A percentile compares a stretch with the other conserved stretches of the same genome.
phyloP scores from a whole-genome alignment of 768 basidiomycete genomes.

The Cystofilobasidium capitatum region DNA sequence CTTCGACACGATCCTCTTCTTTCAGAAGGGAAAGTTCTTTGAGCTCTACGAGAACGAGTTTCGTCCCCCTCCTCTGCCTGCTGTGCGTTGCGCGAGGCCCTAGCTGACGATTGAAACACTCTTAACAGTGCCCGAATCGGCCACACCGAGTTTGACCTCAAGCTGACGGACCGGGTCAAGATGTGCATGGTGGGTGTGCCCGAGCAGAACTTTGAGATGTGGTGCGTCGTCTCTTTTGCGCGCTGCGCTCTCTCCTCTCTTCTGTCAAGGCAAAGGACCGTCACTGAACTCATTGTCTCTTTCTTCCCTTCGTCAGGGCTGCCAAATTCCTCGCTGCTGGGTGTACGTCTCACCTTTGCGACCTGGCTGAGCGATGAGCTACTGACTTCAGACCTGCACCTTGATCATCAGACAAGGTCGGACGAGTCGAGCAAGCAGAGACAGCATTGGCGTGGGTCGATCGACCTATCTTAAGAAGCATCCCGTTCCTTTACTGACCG shows the following conservation, averaged over 20 bases:
- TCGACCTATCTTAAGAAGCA: background rate
- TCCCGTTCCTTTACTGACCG: no score
- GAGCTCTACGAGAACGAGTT: constrained; percentile 74
- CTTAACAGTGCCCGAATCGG: constrained; percentile 52
- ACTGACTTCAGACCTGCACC: no score
- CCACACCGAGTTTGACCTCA: constrained; percentile 89
- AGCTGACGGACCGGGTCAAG: constrained; percentile 70
- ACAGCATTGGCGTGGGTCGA: constrained; percentile 66
- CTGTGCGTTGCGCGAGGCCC: no score
- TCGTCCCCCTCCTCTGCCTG: no score
- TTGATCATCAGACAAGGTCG: constrained; percentile 62
- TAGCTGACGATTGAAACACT: no score
- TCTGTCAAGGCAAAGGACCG: constrained; percentile 69
- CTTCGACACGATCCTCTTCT: constrained; percentile 66
- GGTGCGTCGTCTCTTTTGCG: background rate
- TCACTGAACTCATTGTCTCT: background rate
- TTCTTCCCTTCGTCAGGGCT: constrained; percentile 31
- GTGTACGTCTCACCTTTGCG: constrained; percentile 28
- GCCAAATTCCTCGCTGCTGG: constrained; percentile 41
- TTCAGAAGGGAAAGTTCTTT: constrained; percentile 66
- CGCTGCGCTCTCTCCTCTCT: constrained; percentile 31
- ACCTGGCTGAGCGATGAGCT: background rate
- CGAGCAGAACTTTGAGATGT: constrained; percentile 69
- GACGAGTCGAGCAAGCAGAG: constrained; percentile 91
- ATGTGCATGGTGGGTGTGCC: constrained; percentile 99